Base-by-base conservation (phyloP, 2,329 filamentous ascomycete genomes). In the Macroventuria anomochaeta region DNA sequence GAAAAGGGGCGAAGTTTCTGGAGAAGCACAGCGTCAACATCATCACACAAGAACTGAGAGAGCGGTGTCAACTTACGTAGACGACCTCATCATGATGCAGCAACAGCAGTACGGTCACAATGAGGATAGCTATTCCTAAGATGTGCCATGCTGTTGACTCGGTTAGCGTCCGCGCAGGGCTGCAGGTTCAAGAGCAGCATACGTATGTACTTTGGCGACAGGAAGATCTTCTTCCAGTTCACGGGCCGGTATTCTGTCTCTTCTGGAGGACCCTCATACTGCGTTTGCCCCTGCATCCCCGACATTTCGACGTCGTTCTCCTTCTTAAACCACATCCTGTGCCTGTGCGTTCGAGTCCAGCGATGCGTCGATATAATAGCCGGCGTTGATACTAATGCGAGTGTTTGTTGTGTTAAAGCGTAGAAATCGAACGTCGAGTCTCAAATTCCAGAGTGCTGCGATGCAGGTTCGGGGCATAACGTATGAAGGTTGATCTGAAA, bases 121-220 rank as follows among this genome's bases (percentile, higher is more conserved):
- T 54, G 23, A 60, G 43, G 32, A 71, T 64, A 1, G 40, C 44
- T 21, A 73, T 69, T 10, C 63, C 59, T 26, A 73, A 54, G 8
- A 73, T 64, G 44, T 72, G 69, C 64, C 64, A 70, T 58, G 70
- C 71, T 73, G 48, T 8, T 28, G 37, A 48, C 25, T 31, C 31
- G 32, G 38, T 67, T 46, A 64, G 61, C 31, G 17, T 17, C 6
- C 33, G 23, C 12, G n/a, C 10, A 17, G 28, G 18, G 17, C 36
- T 38, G 31, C 7, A 15, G 21, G 18, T 23, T 7, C 31, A 18
- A 6, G 26, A 40, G 20, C 17, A 37, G 49, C 70, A 34, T 65
- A 72, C 71, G 70, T 61, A 73, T 68, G 58, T 73, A 72, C 47
- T 72, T 73, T 20, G 68, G 69, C 10, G 68, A 62, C 2, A 72